Percentiles rank a stretch among this genome's conserved stretches.
phyloP scores from a whole-genome alignment of 1,284 basidiomycete genomes.

The Sanghuangporus sanghuang region DNA sequence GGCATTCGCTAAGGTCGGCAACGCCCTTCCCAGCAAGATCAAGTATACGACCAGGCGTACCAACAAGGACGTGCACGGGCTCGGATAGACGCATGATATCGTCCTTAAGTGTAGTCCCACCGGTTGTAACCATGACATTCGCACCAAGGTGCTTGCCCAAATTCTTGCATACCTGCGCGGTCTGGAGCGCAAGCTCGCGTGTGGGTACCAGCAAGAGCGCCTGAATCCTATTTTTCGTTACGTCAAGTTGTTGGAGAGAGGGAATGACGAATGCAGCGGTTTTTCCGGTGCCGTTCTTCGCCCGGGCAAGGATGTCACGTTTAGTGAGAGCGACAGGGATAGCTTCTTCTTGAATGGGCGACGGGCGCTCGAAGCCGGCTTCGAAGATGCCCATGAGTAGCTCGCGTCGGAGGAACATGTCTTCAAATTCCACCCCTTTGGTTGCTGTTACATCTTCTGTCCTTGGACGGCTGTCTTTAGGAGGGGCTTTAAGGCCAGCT shows the following conservation, averaged over 20 bases:
- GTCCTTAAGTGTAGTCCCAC: constrained; percentile 96
- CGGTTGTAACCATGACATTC: constrained; percentile 99
- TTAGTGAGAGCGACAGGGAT: constrained; percentile 85
- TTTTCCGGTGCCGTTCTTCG: constrained; percentile 91
- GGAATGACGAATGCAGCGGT: constrained; percentile 99
- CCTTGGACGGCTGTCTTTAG: constrained; percentile 88
- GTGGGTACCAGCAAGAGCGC: constrained; percentile 92
- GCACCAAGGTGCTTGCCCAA: constrained; percentile 94
- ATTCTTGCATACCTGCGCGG: constrained; percentile 95
- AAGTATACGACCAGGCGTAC: constrained; percentile 94
- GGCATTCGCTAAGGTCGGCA: constrained; percentile 91
- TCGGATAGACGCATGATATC: constrained; percentile 93
- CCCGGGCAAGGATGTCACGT: constrained; percentile 89
- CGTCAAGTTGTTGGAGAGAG: constrained; percentile 89
- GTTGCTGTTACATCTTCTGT: constrained; percentile 93
- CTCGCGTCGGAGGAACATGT: constrained; percentile 59
- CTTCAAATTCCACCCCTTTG: constrained; percentile 89
- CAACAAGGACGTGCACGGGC: constrained; percentile 92
- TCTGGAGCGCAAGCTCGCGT: constrained; percentile 93
- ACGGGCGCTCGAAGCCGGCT: constrained; percentile 95
- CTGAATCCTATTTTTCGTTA: constrained; percentile 87
- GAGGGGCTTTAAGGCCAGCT: constrained; percentile 73
- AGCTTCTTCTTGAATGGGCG: constrained; percentile 98
- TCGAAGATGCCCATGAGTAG: constrained; percentile 88
- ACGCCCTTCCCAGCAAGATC: constrained; percentile 93